Evolutionary conservation across 495 filamentous ascomycete genomes (phyloP), one percentile per base, ranked within the genome.

Genomic region (Aspergillus bertholletiae): DNA sequence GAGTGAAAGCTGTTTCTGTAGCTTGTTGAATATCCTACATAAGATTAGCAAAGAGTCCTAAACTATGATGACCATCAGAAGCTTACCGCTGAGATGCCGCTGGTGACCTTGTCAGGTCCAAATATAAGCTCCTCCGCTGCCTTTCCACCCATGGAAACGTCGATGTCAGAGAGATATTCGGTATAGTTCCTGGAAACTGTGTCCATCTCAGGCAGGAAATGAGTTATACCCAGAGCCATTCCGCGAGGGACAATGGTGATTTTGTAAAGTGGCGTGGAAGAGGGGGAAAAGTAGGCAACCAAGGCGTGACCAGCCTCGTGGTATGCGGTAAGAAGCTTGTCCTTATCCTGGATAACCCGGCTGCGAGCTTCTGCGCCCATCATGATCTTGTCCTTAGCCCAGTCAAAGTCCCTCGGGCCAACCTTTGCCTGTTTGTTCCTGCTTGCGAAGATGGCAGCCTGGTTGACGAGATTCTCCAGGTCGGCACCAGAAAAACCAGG

Each of bases 351-450:
- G 55, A 97, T 95, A 55, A 97, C 84, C 66, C 90, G 87, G 63
- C 85, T 93, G 61, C 82, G 84, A 66, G 87, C 83, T 75, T 97
- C 94, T 27, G 93, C 89, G 44, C 94, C 94, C 89, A 98, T 96
- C 75, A 97, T 87, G 53, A 98, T 90, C 73, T 92, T 96, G 76
- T 98, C 94, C 70, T 95, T 97, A 44, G 94, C 93, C 90, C 91
- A 97, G 57, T 97, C 94, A 50, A 98, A 88, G 64, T 97, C 90
- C 18, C 79, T 66, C 65, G 90, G 86, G 20, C 79, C 75, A 56
- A 98, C 92, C 40, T 83, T 82, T 40, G 71, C 71, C 15, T 84
- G 79, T 71, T 89, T 93, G 48, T 85, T 78, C 67, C 92, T 88
- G 67, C 87, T 90, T 15, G 94, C 94, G 60, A 87, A 90, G 32